Conservation (phyloP, 2,329 filamentous ascomycete genomes). For the Pseudocercospora musae region DNA sequence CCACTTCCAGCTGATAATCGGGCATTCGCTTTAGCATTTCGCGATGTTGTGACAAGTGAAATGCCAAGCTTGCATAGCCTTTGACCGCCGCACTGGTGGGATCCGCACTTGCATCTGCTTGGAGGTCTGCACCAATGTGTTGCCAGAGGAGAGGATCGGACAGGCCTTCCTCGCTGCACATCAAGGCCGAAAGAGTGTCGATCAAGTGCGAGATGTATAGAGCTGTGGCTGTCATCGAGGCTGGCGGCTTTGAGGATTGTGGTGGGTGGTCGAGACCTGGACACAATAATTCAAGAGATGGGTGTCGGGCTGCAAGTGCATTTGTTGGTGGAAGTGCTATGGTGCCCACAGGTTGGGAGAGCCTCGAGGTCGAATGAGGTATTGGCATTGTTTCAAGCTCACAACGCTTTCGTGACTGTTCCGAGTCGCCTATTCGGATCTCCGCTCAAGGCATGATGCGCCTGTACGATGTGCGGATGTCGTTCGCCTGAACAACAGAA, state of each 20-base stretch:
- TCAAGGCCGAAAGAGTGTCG: background rate
- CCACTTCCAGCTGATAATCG: background rate
- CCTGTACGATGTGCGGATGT: no score
- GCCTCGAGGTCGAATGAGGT: no score
- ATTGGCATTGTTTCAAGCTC: no score
- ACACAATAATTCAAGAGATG: background rate
- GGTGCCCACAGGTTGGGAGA: no score
- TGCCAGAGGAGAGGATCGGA: background rate
- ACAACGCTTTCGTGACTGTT: no score
- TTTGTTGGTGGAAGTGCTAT: no score
- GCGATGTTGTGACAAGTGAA: background rate
- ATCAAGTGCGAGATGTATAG: background rate
- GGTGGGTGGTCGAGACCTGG: background rate
- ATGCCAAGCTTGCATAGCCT: no score
- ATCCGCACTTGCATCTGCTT: background rate
- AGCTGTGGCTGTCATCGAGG: background rate
- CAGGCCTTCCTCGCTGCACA: background rate
- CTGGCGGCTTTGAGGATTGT: background rate
- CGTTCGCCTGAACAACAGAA: no score
- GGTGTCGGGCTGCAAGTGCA: background rate
- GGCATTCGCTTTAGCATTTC: background rate
- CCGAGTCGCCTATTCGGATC: no score
- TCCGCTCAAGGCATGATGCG: no score
- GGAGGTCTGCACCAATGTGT: background rate
- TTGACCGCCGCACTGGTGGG: background rate